phyloP scores from a whole-genome alignment of 2,329 filamentous ascomycete genomes.

The Sclerotinia sclerotiorum region DNA sequence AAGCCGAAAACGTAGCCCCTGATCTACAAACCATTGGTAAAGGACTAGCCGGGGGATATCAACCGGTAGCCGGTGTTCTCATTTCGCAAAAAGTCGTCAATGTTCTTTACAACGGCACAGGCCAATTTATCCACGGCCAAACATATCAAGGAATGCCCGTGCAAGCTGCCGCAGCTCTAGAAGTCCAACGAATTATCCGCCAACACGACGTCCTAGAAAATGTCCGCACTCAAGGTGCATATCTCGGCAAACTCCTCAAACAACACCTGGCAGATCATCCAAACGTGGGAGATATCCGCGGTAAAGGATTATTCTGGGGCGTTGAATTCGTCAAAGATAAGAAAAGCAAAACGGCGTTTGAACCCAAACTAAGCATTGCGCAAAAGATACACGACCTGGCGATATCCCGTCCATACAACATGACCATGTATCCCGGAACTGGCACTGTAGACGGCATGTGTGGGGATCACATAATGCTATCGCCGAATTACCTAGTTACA shows the following conservation, averaged over 20 bases:
- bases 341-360: conserved; percentile 50
- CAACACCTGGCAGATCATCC: conserved; percentile 46
- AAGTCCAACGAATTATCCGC: conserved; percentile 59
- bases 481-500: conserved; percentile 60
- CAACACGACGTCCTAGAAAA: conserved; percentile 59
- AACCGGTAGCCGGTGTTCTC: conserved; percentile 60
- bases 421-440: conserved; percentile 60
- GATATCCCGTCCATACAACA: conserved; percentile 45
- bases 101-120: conserved; percentile 36
- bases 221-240: conserved; percentile 53
- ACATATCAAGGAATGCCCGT: conserved; percentile 63
- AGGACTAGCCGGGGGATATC: conserved; percentile 63
- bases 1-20: conserved; percentile 53
- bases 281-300: conserved; percentile 61
- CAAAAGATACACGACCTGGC: conserved; percentile 50
- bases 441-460: conserved; percentile 55
- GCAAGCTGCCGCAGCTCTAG: conserved; percentile 60
- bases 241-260: conserved; percentile 48
- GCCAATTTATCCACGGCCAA: conserved; percentile 40
- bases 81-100: conserved; percentile 53
- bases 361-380: conserved; percentile 46
- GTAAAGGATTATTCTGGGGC: conserved; percentile 58
- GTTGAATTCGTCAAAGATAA: conserved; percentile 56
- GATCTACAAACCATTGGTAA: conserved; percentile 69
- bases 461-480: conserved; percentile 63